These are phyloP conservation scores for Candida corydali DNA, from an alignment of 805 yeast species.

Conservation along the genomic window DNA sequence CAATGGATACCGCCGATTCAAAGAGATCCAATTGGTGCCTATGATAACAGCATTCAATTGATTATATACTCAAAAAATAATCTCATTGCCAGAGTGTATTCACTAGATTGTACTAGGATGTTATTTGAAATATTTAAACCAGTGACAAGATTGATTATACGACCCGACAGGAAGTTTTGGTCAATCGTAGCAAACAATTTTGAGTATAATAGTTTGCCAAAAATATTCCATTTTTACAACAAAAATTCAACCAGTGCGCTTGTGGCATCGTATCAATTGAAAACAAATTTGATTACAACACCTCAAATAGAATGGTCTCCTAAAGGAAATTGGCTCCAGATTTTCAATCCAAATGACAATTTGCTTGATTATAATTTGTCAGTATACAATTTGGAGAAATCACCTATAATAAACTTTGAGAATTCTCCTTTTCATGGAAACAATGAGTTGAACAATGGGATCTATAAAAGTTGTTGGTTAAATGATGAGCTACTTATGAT, in stretches of 20 bases:
- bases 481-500: conserved; percentile 1
- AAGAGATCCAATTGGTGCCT: conserved; percentile 21
- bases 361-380: conserved; percentile 26
- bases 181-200: conserved; percentile 24
- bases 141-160: conserved; percentile 12
- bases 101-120: conserved; percentile 32
- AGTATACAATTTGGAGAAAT: conserved; percentile 1
- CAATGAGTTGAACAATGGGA: too few relatives aligned
- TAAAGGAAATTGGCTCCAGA: conserved; percentile 31
- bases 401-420: conserved; percentile 3
- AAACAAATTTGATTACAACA: conserved; percentile 13
- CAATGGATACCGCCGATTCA: conserved; percentile 31
- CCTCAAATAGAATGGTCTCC: conserved; percentile 26
- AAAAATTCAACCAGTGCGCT: conserved; percentile 28
- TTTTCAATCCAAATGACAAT: conserved; percentile 18
- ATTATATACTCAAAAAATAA: conserved; percentile 24
- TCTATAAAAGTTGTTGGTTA: not conserved
- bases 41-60: conserved; percentile 29
- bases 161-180: conserved; percentile 25
- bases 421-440: too few relatives aligned
- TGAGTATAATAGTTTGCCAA: conserved; percentile 16
- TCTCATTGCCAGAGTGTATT: conserved; percentile 30
- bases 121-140: conserved; percentile 33
- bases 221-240: conserved; percentile 28
- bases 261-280: conserved; percentile 18